These are phyloP conservation scores for Xanthoparmelia taractica DNA, from an alignment of 495 filamentous ascomycete genomes.

Conservation along the genomic window DNA sequence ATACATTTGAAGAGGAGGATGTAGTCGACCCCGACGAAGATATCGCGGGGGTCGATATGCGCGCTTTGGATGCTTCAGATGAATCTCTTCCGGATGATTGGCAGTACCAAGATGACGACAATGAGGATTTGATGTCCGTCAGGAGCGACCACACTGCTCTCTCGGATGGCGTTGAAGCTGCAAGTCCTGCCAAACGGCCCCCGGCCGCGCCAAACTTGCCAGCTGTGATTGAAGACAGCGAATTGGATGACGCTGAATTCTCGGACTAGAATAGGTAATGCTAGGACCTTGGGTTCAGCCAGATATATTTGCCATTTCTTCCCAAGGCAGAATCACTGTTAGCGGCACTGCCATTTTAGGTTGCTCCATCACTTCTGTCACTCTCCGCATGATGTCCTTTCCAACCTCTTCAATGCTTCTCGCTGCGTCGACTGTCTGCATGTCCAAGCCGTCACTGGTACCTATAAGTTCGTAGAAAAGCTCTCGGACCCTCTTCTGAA, in stretches of 20 bases:
- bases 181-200: slow-evolving; percentile 21
- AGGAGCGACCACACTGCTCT: slow-evolving; percentile 32
- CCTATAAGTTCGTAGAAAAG: slow-evolving; percentile 51
- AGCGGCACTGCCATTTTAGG: slow-evolving; percentile 36
- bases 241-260: slow-evolving; percentile 46
- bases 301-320: slow-evolving; percentile 17
- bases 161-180: slow-evolving; percentile 24
- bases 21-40: slow-evolving; percentile 19
- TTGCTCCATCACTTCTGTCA: slow-evolving; percentile 40
- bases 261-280: slow-evolving; percentile 36
- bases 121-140: slow-evolving; percentile 26
- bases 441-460: slow-evolving; percentile 33
- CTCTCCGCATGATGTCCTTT: slow-evolving; percentile 49
- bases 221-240: slow-evolving; percentile 56
- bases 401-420: slow-evolving; percentile 49
- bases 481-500: slow-evolving; percentile 73
- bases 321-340: slow-evolving; percentile 38
- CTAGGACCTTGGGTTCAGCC: background rate
- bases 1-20: slow-evolving; percentile 22
- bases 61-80: slow-evolving; percentile 21
- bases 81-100: slow-evolving; percentile 24
- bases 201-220: slow-evolving; percentile 28
- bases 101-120: slow-evolving; percentile 29
- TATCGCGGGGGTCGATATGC: slow-evolving; percentile 17
- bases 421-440: slow-evolving; percentile 46